A percentile compares a stretch with the other conserved stretches of the same genome.
Conservation (phyloP, 2,329 filamentous ascomycete species). For the Aureobasidium sp. region DNA sequence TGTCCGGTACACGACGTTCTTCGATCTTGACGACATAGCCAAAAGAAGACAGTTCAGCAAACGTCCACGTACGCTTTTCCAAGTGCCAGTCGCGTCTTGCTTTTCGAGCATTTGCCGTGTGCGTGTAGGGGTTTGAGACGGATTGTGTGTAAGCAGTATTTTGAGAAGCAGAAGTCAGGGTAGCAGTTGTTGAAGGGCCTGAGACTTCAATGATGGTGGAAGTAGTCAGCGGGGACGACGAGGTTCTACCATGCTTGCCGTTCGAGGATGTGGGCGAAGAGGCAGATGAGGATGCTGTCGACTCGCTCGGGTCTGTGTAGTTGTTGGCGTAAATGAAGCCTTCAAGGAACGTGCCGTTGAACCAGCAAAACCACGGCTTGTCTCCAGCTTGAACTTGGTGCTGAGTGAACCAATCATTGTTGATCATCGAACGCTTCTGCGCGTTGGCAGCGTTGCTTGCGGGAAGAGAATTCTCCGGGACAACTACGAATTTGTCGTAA, state of each 20-base stretch:
- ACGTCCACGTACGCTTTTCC: conserved; percentile 3
- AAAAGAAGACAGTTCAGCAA: conserved; percentile 7
- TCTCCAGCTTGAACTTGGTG: conserved; percentile 48
- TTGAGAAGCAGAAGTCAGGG: conserved; percentile 17
- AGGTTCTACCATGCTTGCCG: neutral
- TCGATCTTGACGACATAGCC: conserved; percentile 60
- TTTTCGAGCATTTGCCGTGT: neutral
- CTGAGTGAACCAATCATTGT: conserved; percentile 27
- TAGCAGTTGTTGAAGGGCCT: conserved; percentile 19
- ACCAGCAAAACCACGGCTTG: conserved; percentile 62
- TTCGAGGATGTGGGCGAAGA: neutral
- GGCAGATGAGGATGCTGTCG: conserved; percentile 17
- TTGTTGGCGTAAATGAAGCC: conserved; percentile 54
- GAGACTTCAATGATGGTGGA: conserved; percentile 17
- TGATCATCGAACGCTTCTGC: conserved; percentile 17
- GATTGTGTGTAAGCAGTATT: neutral
- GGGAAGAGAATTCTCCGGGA: conserved; percentile 32
- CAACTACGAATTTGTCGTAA: conserved; percentile 60
- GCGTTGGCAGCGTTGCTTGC: conserved; percentile 26
- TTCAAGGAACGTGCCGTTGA: conserved; percentile 61
- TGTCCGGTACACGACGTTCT: conserved; percentile 50
- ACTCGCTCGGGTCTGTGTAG: neutral
- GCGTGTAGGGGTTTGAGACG: neutral
- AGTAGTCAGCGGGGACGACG: conserved; percentile 9
- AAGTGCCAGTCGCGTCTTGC: neutral